Evolutionary conservation across 1,284 basidiomycete genomes (phyloP), one percentile per base, ranked within the genome.

Genomic region (Porphyrellus sp.): DNA sequence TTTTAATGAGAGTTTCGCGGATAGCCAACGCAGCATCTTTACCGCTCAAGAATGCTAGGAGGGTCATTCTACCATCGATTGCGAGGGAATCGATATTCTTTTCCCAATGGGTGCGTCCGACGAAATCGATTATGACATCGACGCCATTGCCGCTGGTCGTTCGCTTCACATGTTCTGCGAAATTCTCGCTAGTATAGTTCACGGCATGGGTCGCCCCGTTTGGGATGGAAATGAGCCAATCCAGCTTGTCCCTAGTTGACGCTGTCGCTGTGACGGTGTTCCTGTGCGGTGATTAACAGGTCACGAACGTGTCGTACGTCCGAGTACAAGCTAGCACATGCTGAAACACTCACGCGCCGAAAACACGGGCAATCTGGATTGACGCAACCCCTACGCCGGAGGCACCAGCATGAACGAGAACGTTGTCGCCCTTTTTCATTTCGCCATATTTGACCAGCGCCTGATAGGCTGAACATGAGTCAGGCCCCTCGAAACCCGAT

Each of bases 341-440:
- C 31, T 44, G 44, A 54, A 55, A 53, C 47, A 77, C 85, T 73
- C 62, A 89, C 87, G 90, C 89, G 55, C 82, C 83, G 55, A 79
- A 84, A 49, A 80, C 67, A 52, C 88, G 81, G 13, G 93, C 91
- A 20, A 98, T 76, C 72, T 98, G 95, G 52, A 92, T 93, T 4
- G 93, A 92, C 3, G 94, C 89, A 15, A 96, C 72, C 3, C 95
- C 95, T 3, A 98, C 94, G 46, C 94, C 92, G 9, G 89, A 91
- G 4, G 91, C 92, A 9, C 87, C 92, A 23, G 93, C 93, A 65
- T 97, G 95, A 23, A 98, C 79, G 20, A 98, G 78, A 11, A 93
- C 89, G 61, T 89, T 74, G 46, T 93, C 86, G 28, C 85, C 86
- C 58, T 77, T 67, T 64, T 86, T 80, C 43, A 94, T 64, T 58